Base-by-base conservation (phyloP, 2,329 filamentous ascomycete genomes). In the Huntiella moniliformis region DNA sequence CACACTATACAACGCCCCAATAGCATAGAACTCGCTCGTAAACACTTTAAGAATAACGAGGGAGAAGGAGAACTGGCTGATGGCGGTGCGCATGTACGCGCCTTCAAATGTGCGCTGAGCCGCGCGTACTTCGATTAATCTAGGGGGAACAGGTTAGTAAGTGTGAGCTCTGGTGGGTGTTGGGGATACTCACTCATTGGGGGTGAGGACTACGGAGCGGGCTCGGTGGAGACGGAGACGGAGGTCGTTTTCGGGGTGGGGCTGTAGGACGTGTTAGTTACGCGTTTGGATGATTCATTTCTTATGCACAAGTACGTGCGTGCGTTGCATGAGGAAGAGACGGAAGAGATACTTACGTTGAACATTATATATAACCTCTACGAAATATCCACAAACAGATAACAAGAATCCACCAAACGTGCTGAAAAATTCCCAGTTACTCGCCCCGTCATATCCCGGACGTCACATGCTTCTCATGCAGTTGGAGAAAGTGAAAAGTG, bases 31-130 rank as follows among this genome's bases (percentile, higher is more conserved):
- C 58, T 96, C 91, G 44, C 79, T 74, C 6, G 86, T 95, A 66
- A 98, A 96, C 61, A 98, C 92, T 65, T 92, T 94, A 54, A 94
- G 75, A 44, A 98, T 83, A 52, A 98, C 79, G 42, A 98, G 77
- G 15, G 88, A 79, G 61, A 98, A 96, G 47, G 82, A 88, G 66
- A 96, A 96, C 57, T 96, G 87, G 3, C 83, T 84, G 15, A 98
- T 74, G 2, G 88, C 87, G 0, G 91, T 98, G 51, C 91, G 82
- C 57, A 95, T 81, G 63, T 96, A 98, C 16, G 91, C 91, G 16
- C 91, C 91, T 63, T 98, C 91, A 56, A 96, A 98, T 2, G 91
- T 98, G 46, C 91, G 77, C 60, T 98, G 91, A 8, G 88, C 84
- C 10, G 91, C 91, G 52, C 91, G 83, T 53, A 96, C 81, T 63